Evolutionary conservation across 225 moss, liverwort and hornwort genomes (phyloP).

Genomic region (Bryum argenteum): DNA sequence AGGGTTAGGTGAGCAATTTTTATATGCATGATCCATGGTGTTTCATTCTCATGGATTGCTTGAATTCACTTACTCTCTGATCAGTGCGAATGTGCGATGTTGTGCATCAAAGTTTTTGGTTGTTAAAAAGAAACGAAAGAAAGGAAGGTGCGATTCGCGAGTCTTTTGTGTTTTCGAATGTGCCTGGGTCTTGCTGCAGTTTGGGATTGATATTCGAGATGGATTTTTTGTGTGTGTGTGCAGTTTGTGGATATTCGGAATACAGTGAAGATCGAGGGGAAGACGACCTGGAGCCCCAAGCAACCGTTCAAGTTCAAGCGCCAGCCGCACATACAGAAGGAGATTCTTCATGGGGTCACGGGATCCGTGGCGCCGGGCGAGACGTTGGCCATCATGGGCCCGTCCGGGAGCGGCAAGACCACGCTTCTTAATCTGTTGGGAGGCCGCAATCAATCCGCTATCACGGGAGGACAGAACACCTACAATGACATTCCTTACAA

Average conservation of each 20-base stretch:
- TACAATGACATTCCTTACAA: constrained; percentile 70
- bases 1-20: no score
- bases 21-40: no score
- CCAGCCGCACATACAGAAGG: constrained; percentile 49
- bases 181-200: neutral
- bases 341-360: constrained; percentile 76
- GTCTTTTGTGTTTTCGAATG: neutral
- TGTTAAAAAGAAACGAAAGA: no score
- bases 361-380: constrained; percentile 77
- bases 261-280: constrained; percentile 48
- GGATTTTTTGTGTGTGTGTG: neutral
- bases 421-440: constrained; percentile 75
- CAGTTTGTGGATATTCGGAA: constrained; percentile 71
- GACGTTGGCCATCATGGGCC: constrained; percentile 83
- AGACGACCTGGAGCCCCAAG: constrained; percentile 42
- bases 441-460: constrained; percentile 53
- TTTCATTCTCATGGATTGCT: no score
- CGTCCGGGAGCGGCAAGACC: constrained; percentile 86
- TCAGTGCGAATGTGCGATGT: no score
- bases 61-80: no score
- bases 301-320: constrained; percentile 31
- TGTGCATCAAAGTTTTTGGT: no score
- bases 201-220: neutral
- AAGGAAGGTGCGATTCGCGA: constrained; percentile 51
- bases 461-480: constrained; percentile 51